Conservation (phyloP, 176 grass and related monocot genomes). For the Elymus sibiricus region DNA sequence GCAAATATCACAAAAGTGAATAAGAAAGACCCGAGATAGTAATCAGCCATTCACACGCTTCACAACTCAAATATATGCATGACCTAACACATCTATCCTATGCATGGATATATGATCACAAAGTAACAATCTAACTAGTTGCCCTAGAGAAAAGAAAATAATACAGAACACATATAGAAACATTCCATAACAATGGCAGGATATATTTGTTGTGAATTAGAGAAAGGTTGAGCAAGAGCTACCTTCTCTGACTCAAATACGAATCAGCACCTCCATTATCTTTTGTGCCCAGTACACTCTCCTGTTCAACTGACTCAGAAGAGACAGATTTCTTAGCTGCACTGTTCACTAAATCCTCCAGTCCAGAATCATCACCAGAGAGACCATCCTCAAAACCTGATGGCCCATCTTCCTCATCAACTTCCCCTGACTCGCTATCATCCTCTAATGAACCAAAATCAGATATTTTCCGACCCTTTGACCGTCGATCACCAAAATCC, state of each 20-base stretch:
- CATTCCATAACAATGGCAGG: background rate
- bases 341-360: slow-evolving; percentile 29
- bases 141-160: slow-evolving; percentile 1
- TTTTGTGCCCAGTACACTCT: slow-evolving; percentile 1
- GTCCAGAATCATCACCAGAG: slow-evolving; percentile 23
- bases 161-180: background rate
- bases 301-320: slow-evolving; percentile 19
- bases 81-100: background rate
- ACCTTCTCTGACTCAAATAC: slow-evolving; percentile 91
- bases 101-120: background rate
- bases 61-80: background rate
- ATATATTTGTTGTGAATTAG: background rate
- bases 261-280: slow-evolving; percentile 47
- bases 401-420: slow-evolving; percentile 47
- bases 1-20: slow-evolving; percentile 14
- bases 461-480: slow-evolving; percentile 1
- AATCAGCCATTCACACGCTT: background rate
- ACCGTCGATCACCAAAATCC: slow-evolving; percentile 3
- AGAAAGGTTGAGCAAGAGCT: slow-evolving; percentile 22
- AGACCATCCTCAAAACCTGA: slow-evolving; percentile 56
- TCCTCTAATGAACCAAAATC: slow-evolving; percentile 39
- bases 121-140: background rate
- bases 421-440: slow-evolving; percentile 31
- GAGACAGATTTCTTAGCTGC: slow-evolving; percentile 13
- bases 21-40: background rate